phyloP scores from a whole-genome alignment of 768 basidiomycete species.

The Rhizopogon rudus region DNA sequence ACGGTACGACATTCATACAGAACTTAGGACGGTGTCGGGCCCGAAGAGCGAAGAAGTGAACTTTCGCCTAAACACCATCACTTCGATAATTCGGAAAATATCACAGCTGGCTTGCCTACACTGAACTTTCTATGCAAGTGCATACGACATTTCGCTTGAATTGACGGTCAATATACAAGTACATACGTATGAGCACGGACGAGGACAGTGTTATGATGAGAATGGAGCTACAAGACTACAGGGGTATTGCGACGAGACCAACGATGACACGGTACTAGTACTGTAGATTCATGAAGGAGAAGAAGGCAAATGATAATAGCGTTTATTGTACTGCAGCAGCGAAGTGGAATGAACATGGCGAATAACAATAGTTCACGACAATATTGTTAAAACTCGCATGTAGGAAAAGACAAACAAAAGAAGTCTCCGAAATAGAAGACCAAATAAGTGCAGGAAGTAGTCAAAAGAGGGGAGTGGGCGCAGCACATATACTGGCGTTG shows the following conservation, averaged over 20 bases:
- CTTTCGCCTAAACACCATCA: too few relatives aligned
- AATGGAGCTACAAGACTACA: slow-evolving; percentile 31
- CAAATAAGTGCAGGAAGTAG: neutral
- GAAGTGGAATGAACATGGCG: slow-evolving; percentile 17
- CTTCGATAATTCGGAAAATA: too few relatives aligned
- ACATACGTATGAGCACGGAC: slow-evolving; percentile 1
- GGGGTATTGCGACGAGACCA: slow-evolving; percentile 28
- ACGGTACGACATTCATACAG: too few relatives aligned
- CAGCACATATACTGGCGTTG: slow-evolving; percentile 1
- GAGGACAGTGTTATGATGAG: slow-evolving; percentile 5
- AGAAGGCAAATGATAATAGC: slow-evolving; percentile 17
- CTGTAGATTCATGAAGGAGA: slow-evolving; percentile 19
- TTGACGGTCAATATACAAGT: neutral
- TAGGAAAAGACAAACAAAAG: slow-evolving; percentile 15
- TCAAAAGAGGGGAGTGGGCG: neutral
- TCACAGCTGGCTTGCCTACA: too few relatives aligned
- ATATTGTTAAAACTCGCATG: slow-evolving; percentile 16
- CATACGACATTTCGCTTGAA: neutral
- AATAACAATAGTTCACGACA: slow-evolving; percentile 19
- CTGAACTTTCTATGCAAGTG: too few relatives aligned
- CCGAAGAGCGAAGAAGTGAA: too few relatives aligned
- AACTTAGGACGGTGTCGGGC: too few relatives aligned
- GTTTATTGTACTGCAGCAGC: slow-evolving; percentile 25
- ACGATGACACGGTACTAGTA: slow-evolving; percentile 27
- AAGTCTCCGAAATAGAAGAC: slow-evolving; percentile 2